Percentiles rank a stretch among this genome's conserved stretches.
Conservation (phyloP, 345 rosid species). For the Geranium rotundifolium region DNA sequence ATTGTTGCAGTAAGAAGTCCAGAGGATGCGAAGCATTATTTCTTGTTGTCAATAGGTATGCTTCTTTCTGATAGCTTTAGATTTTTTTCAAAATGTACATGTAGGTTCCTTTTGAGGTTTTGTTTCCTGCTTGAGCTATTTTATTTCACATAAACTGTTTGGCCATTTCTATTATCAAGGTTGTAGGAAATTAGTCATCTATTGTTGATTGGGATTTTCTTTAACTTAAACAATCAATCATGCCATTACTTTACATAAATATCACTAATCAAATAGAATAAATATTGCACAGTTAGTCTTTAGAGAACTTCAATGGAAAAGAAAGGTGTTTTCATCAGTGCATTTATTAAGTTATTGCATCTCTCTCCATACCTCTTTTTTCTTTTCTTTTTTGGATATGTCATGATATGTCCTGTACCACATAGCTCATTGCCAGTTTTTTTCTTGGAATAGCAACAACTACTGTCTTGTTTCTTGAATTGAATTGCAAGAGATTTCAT, state of each 20-base stretch:
- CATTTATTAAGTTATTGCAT: background rate
- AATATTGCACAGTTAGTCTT: too few species aligned
- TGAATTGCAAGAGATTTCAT: too few species aligned
- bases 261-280: too few species aligned
- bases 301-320: too few species aligned
- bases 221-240: too few species aligned
- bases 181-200: too few species aligned
- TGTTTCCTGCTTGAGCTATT: slow-evolving; percentile 2
- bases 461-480: too few species aligned
- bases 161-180: too few species aligned
- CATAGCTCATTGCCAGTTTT: background rate
- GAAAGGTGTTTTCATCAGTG: background rate
- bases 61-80: slow-evolving; percentile 1
- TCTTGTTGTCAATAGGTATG: slow-evolving; percentile 68
- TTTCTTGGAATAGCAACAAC: background rate
- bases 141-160: too few species aligned
- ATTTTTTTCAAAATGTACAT: background rate
- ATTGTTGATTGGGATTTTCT: too few species aligned
- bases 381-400: too few species aligned
- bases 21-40: slow-evolving; percentile 84
- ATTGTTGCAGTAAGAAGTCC: slow-evolving; percentile 56
- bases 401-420: background rate
- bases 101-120: background rate
- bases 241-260: too few species aligned
- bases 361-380: background rate